phyloP scores from a whole-genome alignment of 169 alveolate genomes.

The Cryptosporidium sp. region DNA sequence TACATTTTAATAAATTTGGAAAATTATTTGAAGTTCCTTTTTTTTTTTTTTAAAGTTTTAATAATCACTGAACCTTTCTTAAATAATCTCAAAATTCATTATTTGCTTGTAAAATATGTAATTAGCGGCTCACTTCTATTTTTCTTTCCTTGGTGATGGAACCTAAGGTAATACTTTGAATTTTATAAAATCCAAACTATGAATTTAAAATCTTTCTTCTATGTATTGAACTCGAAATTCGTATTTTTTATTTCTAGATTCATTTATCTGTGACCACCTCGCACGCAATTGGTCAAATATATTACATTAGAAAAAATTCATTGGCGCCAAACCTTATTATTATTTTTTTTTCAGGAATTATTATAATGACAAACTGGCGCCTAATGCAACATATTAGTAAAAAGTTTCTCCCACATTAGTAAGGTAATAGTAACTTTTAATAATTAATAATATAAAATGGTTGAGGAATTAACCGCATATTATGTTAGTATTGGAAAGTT shows the following conservation, averaged over 20 bases:
- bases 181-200: too few relatives aligned
- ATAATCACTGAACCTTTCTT: not conserved
- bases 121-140: not conserved
- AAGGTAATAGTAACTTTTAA: not conserved
- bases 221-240: too few relatives aligned
- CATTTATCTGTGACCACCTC: not conserved
- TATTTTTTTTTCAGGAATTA: too few relatives aligned
- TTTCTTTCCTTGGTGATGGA: not conserved
- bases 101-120: not conserved
- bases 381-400: not conserved
- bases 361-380: not conserved
- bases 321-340: not conserved
- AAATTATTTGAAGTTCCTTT: too few relatives aligned
- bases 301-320: not conserved
- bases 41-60: too few relatives aligned
- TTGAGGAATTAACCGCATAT: not conserved
- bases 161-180: too few relatives aligned
- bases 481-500: not conserved
- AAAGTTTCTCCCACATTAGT: not conserved
- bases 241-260: too few relatives aligned
- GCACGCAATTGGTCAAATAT: not conserved
- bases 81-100: not conserved
- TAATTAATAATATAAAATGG: not conserved
- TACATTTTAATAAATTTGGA: too few relatives aligned
- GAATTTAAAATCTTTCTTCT: too few relatives aligned